Percentiles rank a stretch among this genome's conserved stretches.
These are phyloP conservation scores for Kokia cookei DNA, from an alignment of 441 rosid species.

Conservation along the genomic window DNA sequence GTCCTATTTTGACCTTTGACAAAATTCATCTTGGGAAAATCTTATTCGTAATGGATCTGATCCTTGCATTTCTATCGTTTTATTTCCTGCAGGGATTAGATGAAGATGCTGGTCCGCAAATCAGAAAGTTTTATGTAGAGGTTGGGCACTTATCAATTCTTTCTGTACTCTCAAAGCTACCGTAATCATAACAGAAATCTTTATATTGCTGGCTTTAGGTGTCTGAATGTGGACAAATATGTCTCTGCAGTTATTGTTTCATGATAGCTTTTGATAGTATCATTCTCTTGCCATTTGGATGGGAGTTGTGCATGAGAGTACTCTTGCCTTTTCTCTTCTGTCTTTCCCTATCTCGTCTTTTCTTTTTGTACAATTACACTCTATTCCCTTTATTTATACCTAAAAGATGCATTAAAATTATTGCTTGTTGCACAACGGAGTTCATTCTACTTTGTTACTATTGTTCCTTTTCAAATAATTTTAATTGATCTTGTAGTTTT, in stretches of 20 bases:
- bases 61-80: slow-evolving; percentile 14
- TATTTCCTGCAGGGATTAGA: slow-evolving; percentile 69
- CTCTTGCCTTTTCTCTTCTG: background rate
- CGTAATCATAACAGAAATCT: background rate
- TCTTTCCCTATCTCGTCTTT: background rate
- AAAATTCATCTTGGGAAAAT: slow-evolving; percentile 1
- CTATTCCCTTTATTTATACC: background rate
- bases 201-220: slow-evolving; percentile 4
- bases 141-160: slow-evolving; percentile 33
- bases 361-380: background rate
- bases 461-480: background rate
- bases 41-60: slow-evolving; percentile 11
- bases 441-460: background rate
- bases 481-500: background rate
- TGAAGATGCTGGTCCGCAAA: slow-evolving; percentile 82
- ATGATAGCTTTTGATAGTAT: background rate
- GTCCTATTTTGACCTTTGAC: background rate
- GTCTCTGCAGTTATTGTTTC: background rate
- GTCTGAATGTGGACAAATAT: background rate
- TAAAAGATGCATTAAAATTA: background rate
- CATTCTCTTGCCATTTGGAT: background rate
- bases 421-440: background rate
- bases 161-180: background rate
- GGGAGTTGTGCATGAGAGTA: background rate
- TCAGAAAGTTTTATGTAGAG: slow-evolving; percentile 81